These are phyloP conservation scores for Hypericum androsaemum DNA, from an alignment of 345 rosid species.

Conservation along the genomic window DNA sequence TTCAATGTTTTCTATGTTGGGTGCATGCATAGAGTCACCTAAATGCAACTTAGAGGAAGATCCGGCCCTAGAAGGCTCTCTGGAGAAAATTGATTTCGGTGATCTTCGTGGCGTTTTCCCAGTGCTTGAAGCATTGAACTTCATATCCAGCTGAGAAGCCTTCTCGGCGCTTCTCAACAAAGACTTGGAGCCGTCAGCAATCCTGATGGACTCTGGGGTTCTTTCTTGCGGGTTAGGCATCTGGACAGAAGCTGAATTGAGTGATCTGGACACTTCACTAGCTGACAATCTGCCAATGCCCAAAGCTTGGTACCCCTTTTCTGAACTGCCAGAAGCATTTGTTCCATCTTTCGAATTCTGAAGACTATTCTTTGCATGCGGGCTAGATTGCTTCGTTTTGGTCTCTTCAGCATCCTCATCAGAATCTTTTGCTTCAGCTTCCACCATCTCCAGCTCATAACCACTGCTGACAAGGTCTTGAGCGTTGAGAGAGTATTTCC, in stretches of 20 bases:
- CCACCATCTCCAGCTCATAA: constrained; percentile 69
- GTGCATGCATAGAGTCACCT: constrained; percentile 9
- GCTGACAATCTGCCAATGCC: constrained; percentile 21
- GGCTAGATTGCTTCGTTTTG: constrained; percentile 21
- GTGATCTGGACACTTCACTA: constrained; percentile 9
- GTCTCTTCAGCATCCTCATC: constrained; percentile 61
- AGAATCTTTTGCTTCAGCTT: constrained; percentile 88
- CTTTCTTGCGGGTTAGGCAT: constrained; percentile 14
- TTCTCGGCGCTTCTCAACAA: constrained; percentile 23
- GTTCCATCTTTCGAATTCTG: constrained; percentile 28
- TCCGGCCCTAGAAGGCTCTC: constrained; percentile 19
- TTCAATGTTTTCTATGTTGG: constrained; percentile 24
- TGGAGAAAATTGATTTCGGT: constrained; percentile 27
- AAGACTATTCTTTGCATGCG: constrained; percentile 35
- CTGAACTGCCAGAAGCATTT: neutral
- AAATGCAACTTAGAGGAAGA: constrained; percentile 20
- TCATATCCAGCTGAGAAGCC: constrained; percentile 18
- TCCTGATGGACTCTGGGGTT: constrained; percentile 21
- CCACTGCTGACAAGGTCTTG: constrained; percentile 33
- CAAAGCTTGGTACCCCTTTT: constrained; percentile 7
- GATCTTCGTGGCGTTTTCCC: constrained; percentile 37
- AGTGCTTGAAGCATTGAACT: constrained; percentile 22
- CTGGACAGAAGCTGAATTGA: constrained; percentile 3
- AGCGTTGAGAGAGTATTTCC: too few species aligned
- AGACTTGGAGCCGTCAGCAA: constrained; percentile 15